Evolutionary conservation across 495 filamentous ascomycete species (phyloP).

Genomic region (Penicillium tannophilum): DNA sequence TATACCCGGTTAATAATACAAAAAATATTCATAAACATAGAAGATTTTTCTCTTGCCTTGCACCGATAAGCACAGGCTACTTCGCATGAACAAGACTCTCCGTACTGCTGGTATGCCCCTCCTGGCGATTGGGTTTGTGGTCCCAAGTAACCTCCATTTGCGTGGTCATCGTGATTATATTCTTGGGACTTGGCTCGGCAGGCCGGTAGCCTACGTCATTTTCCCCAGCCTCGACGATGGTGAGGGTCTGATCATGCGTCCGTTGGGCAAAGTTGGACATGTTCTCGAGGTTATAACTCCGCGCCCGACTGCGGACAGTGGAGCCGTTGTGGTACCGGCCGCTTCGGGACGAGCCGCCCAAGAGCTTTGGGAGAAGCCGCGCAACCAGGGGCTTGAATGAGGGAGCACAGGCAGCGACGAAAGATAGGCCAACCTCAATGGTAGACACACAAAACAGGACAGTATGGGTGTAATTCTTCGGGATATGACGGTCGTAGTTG

Average conservation of each 20-base stretch:
- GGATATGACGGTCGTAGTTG: conserved; percentile 16
- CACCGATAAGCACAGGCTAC: neutral
- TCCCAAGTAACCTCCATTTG: conserved; percentile 13
- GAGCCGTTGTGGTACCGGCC: conserved; percentile 15
- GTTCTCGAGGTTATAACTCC: conserved; percentile 16
- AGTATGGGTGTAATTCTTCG: conserved; percentile 26
- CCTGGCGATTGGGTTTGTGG: neutral
- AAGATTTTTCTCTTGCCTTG: neutral
- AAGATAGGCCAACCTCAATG: conserved; percentile 51
- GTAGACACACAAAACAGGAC: conserved; percentile 50
- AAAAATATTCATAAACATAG: neutral
- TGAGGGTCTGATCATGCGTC: neutral
- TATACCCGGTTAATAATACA: neutral
- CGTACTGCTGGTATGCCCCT: conserved; percentile 8
- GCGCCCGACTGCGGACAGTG: conserved; percentile 7
- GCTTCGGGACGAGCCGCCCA: conserved; percentile 7
- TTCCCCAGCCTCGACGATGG: neutral
- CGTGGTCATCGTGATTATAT: conserved; percentile 9
- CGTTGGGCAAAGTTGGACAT: conserved; percentile 1
- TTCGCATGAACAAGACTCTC: conserved; percentile 11
- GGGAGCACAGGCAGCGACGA: conserved; percentile 47
- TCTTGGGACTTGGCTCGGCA: neutral
- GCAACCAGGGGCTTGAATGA: conserved; percentile 20
- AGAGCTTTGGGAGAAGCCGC: conserved; percentile 17
- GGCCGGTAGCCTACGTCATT: neutral